These are phyloP conservation scores for Colletotrichum viniferum DNA, from an alignment of 2,329 filamentous ascomycete genomes.

Conservation along the genomic window DNA sequence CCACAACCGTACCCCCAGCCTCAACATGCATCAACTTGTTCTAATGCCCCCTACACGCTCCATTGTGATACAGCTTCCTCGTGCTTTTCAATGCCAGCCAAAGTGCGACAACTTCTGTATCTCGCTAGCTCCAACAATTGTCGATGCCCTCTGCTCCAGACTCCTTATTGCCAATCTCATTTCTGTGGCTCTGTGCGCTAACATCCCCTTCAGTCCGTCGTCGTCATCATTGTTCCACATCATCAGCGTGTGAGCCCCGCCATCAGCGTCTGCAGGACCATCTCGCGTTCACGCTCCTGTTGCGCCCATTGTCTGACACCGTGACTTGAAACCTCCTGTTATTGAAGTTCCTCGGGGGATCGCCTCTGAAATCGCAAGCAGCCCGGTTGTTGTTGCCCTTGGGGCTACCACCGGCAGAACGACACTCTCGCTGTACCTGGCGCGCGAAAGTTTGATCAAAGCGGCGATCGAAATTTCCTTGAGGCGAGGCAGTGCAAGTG, in stretches of 20 bases:
- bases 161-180: background rate
- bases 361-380: background rate
- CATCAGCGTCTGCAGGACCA: background rate
- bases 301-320: background rate
- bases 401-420: background rate
- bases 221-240: background rate
- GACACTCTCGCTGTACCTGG: background rate
- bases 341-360: background rate
- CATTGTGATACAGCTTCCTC: background rate
- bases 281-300: background rate
- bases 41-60: background rate
- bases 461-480: background rate
- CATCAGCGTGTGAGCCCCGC: background rate
- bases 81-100: background rate
- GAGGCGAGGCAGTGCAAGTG: background rate
- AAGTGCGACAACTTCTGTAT: background rate
- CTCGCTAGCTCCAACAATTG: accelerated
- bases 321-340: background rate
- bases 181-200: too few relatives aligned
- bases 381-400: background rate
- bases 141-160: background rate
- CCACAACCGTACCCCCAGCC: background rate
- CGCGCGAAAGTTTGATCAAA: background rate
- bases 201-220: background rate
- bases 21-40: background rate